A percentile compares a stretch with the other conserved stretches of the same genome.
Evolutionary conservation across 2,329 filamentous ascomycete species (phyloP).

Genomic region (Moelleriella libera): DNA sequence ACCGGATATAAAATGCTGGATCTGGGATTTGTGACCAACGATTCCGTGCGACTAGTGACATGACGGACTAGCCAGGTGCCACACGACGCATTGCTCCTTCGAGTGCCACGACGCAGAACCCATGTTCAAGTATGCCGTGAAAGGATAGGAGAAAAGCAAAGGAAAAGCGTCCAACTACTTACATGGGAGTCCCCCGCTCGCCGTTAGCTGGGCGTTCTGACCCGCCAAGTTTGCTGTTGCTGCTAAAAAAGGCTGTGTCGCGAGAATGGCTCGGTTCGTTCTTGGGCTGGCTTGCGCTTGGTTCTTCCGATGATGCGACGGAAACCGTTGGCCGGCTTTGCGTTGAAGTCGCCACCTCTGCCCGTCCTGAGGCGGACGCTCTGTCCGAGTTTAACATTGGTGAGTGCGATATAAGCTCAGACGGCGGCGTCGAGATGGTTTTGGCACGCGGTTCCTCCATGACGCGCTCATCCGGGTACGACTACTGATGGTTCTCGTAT

Average conservation of each 20-base stretch:
- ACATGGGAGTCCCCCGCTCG: conserved; percentile 1
- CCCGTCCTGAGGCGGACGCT: background rate
- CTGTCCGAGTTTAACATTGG: background rate
- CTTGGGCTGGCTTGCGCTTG: conserved; percentile 1
- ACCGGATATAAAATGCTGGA: no score
- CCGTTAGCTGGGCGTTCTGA: background rate
- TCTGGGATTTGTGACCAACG: no score
- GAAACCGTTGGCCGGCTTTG: background rate
- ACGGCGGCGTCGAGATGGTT: background rate
- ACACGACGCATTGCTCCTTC: background rate
- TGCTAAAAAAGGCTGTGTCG: background rate
- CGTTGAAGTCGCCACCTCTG: background rate
- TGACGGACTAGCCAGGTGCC: background rate
- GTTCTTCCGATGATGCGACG: background rate
- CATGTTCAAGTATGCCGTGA: background rate
- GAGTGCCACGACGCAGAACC: background rate
- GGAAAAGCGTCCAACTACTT: conserved; percentile 1
- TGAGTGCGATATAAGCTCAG: conserved; percentile 1
- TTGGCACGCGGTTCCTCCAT: conserved; percentile 4
- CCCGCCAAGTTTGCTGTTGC: background rate
- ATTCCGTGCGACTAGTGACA: background rate
- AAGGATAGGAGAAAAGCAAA: background rate
- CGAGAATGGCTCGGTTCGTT: background rate
- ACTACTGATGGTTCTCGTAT: background rate
- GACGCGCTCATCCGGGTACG: background rate